Conservation (phyloP, 83 land plant species). For the Picea abies region DNA sequence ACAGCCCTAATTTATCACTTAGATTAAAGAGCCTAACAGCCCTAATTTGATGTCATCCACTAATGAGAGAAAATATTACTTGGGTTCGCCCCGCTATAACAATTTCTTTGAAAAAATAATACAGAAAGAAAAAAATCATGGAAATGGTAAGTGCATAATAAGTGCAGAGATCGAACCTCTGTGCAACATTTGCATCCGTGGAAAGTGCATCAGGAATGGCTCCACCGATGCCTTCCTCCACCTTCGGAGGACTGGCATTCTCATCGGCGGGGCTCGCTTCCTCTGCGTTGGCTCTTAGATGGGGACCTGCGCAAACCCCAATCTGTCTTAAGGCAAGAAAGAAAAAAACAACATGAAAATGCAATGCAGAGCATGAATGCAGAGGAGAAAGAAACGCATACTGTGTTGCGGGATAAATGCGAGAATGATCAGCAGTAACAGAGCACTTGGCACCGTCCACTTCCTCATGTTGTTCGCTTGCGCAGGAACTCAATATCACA, state of each 20-base stretch:
- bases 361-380: not conserved
- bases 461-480: constrained; percentile 40
- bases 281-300: constrained; percentile 67
- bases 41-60: too few relatives aligned
- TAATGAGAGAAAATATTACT: not conserved
- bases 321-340: not conserved
- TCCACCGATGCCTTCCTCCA: constrained; percentile 74
- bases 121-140: not conserved
- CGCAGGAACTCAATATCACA: too few relatives aligned
- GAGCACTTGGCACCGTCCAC: constrained; percentile 62
- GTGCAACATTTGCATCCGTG: constrained; percentile 81
- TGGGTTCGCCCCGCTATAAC: not conserved
- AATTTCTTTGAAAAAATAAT: too few relatives aligned
- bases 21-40: too few relatives aligned
- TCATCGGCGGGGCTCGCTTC: constrained; percentile 42
- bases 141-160: not conserved
- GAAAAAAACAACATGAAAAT: not conserved
- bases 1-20: too few relatives aligned
- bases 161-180: constrained; percentile 52
- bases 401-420: constrained; percentile 57
- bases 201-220: constrained; percentile 79
- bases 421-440: constrained; percentile 52
- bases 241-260: constrained; percentile 69
- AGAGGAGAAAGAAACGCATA: constrained; percentile 6
- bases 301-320: constrained; percentile 42